Evolutionary conservation across 345 rosid species (phyloP).

Genomic region (Eucalyptus erythrocorys): DNA sequence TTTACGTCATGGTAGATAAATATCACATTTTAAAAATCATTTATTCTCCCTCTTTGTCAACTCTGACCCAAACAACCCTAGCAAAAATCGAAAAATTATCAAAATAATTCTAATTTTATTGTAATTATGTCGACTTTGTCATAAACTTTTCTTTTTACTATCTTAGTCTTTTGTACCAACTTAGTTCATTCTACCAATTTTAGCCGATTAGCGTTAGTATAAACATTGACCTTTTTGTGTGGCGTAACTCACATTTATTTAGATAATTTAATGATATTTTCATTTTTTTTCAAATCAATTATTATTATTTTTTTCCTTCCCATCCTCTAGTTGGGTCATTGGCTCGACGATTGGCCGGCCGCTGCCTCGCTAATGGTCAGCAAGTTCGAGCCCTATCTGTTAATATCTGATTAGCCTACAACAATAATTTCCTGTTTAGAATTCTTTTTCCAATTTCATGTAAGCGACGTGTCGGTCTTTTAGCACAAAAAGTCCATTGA

Average conservation of each 20-base stretch:
- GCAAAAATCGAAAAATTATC: too few species aligned
- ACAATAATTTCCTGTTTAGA: background rate
- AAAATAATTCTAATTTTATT: too few species aligned
- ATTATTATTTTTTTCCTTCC: too few species aligned
- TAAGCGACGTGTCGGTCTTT: background rate
- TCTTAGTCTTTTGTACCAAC: rapidly evolving
- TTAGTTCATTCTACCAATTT: too few species aligned
- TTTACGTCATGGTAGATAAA: too few species aligned
- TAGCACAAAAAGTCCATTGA: background rate
- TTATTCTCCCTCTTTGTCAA: background rate
- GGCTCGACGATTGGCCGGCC: too few species aligned
- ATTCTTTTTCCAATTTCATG: background rate
- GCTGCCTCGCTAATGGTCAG: too few species aligned
- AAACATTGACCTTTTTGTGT: rapidly evolving
- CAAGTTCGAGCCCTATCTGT: background rate
- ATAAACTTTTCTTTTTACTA: rapidly evolving
- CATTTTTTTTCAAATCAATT: too few species aligned
- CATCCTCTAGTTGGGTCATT: too few species aligned
- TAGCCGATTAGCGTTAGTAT: too few species aligned
- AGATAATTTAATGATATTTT: too few species aligned
- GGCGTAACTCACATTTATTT: rapidly evolving
- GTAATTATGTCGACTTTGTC: rapidly evolving
- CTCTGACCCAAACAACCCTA: too few species aligned
- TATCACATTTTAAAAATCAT: background rate
- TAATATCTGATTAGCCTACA: background rate